These are phyloP conservation scores for Funneliformis caledonium DNA, from an alignment of 371 early-diverging fungal species.

Conservation along the genomic window DNA sequence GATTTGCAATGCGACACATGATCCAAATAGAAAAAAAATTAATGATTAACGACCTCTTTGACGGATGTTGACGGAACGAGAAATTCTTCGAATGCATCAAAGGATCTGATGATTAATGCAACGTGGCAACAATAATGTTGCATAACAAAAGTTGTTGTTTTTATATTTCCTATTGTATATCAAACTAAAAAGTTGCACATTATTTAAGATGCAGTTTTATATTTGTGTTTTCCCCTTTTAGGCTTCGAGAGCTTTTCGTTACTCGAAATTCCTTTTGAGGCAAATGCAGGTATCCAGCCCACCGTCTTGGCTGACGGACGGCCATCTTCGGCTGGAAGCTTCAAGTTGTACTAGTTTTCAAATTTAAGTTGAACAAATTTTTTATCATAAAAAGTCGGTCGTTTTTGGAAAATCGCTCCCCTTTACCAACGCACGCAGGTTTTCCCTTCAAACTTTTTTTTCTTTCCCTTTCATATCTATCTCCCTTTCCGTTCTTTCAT, in stretches of 20 bases:
- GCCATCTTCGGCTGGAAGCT: conserved; percentile 5
- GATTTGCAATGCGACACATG: not conserved
- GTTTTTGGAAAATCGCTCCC: conserved; percentile 7
- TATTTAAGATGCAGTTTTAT: not conserved
- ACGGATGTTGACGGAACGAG: too few species aligned
- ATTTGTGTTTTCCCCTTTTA: not conserved
- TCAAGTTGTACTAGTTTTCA: not conserved
- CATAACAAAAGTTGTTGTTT: not conserved
- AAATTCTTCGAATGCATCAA: not conserved
- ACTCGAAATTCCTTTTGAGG: conserved; percentile 11
- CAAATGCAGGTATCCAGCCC: conserved; percentile 26
- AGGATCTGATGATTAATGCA: not conserved
- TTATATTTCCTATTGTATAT: not conserved
- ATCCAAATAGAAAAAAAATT: not conserved
- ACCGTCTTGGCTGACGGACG: conserved; percentile 13
- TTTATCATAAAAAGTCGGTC: not conserved
- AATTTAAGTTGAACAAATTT: conserved; percentile 23
- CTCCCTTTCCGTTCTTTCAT: conserved; percentile 17
- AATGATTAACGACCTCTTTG: not conserved
- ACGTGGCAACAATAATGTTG: not conserved
- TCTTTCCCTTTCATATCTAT: conserved; percentile 8
- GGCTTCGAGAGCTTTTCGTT: conserved; percentile 16
- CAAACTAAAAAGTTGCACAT: not conserved
- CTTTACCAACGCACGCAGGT: conserved; percentile 34
- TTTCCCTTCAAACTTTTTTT: not conserved